A percentile compares a stretch with the other conserved stretches of the same genome.
These are phyloP conservation scores for Zelopaecilomyces penicillatus DNA, from an alignment of 2,329 filamentous ascomycete genomes.

Conservation along the genomic window DNA sequence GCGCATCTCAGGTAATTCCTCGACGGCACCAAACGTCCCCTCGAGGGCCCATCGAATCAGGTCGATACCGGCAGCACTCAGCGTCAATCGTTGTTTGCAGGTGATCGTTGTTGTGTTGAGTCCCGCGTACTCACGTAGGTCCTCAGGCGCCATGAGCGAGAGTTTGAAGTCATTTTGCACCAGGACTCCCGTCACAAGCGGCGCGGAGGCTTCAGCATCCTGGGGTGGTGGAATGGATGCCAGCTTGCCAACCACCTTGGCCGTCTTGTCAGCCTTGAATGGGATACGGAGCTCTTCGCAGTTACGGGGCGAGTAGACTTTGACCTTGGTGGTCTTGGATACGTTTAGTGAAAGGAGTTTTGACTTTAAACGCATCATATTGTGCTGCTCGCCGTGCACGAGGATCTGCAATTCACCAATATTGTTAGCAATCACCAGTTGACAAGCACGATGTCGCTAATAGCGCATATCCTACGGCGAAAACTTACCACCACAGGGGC, in stretches of 20 bases:
- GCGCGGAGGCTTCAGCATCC: conserved; percentile 23
- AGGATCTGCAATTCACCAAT: conserved; percentile 55
- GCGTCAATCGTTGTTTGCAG: conserved; percentile 82
- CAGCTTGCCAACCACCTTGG: conserved; percentile 91
- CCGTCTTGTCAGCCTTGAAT: conserved; percentile 90
- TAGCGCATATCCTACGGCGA: not conserved
- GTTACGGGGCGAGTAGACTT: conserved; percentile 89
- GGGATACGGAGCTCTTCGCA: conserved; percentile 92
- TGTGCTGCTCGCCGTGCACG: conserved; percentile 93
- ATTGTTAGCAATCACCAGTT: not conserved
- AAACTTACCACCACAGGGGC: conserved; percentile 82
- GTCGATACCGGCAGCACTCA: conserved; percentile 82
- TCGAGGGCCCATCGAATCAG: conserved; percentile 91
- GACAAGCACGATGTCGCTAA: not conserved
- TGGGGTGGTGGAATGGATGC: conserved; percentile 68
- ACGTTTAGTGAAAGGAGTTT: conserved; percentile 89
- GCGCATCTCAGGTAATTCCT: conserved; percentile 53
- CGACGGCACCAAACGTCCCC: conserved; percentile 84
- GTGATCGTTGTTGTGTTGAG: conserved; percentile 89
- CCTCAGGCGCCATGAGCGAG: conserved; percentile 92
- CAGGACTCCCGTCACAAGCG: conserved; percentile 77
- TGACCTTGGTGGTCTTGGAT: conserved; percentile 70
- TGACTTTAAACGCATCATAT: conserved; percentile 95
- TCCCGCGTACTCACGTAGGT: conserved; percentile 93
- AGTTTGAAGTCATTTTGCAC: conserved; percentile 98